Evolutionary conservation across 352 stramenopile genomes (phyloP).

Genomic region (Plasmopara muralis): DNA sequence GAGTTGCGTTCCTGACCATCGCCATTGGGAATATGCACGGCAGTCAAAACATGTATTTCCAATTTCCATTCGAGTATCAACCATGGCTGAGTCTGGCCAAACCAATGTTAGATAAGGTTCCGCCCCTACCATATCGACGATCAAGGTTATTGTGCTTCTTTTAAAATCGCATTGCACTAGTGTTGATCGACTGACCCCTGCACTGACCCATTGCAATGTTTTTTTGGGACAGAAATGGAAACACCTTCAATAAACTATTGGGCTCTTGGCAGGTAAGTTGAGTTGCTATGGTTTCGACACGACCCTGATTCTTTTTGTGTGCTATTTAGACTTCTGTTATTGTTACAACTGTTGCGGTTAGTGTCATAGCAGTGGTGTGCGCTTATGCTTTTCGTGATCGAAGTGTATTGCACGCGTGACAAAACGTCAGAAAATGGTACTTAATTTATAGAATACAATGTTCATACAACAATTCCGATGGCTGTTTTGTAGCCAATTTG

Average conservation of each 20-base stretch:
- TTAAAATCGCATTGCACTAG: no score
- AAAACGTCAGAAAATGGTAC: not conserved
- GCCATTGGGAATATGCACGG: no score
- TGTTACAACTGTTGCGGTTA: constrained; percentile 22
- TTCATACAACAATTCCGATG: not conserved
- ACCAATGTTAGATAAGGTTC: constrained; percentile 22
- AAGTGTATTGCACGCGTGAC: constrained; percentile 6
- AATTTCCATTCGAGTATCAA: constrained; percentile 33
- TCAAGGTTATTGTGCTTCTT: constrained; percentile 8
- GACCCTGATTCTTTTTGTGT: constrained; percentile 2
- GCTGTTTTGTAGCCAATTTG: not conserved
- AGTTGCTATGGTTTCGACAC: not conserved
- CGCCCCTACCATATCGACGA: constrained; percentile 19
- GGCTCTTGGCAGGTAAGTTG: constrained; percentile 22
- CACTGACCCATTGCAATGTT: not conserved
- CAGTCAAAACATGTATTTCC: constrained; percentile 31
- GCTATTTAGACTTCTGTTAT: constrained; percentile 24
- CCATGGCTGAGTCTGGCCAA: constrained; percentile 22
- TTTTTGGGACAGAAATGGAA: constrained; percentile 7
- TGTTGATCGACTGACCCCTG: not conserved
- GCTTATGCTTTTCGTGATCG: constrained; percentile 32
- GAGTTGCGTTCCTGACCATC: no score
- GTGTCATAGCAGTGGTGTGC: constrained; percentile 25
- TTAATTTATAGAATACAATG: no score
- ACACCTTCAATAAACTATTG: constrained; percentile 10